These are phyloP conservation scores for Alternaria angustiovoidea DNA, from an alignment of 2,329 filamentous ascomycete species.

Conservation along the genomic window DNA sequence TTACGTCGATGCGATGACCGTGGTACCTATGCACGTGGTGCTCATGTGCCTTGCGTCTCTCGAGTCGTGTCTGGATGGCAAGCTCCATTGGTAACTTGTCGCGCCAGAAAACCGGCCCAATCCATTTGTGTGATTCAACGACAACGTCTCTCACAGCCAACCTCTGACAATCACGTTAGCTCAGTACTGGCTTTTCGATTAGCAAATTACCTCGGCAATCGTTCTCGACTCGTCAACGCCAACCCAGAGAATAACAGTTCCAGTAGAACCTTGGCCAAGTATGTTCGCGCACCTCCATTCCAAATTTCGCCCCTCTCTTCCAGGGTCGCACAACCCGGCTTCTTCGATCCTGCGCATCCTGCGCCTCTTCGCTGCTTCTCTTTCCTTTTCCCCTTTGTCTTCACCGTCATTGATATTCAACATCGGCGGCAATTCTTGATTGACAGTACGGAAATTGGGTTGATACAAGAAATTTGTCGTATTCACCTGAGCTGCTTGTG, in stretches of 20 bases:
- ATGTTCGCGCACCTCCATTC: not conserved
- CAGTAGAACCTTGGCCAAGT: not conserved
- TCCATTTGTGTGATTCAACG: not conserved
- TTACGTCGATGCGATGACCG: constrained; percentile 10
- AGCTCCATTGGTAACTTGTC: constrained; percentile 18
- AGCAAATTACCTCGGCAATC: not conserved
- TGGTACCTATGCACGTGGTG: constrained; percentile 12
- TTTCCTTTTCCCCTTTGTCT: not conserved
- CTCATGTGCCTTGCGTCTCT: not conserved
- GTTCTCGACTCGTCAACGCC: not conserved
- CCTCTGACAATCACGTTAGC: not conserved
- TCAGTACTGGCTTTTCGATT: not conserved
- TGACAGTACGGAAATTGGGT: not conserved
- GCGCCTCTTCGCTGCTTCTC: not conserved
- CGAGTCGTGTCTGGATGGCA: constrained; percentile 9
- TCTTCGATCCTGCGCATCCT: not conserved
- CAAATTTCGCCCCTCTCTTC: not conserved
- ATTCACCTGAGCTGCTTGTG: not conserved
- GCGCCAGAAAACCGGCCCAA: constrained; percentile 15
- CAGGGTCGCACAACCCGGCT: not conserved
- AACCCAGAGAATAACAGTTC: not conserved
- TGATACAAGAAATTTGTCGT: not conserved
- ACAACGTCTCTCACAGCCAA: not conserved
- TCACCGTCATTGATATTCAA: not conserved
- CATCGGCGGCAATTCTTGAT: not conserved